A percentile compares a stretch with the other conserved stretches of the same genome.
phyloP scores from a whole-genome alignment of 176 grass and related monocot genomes.

The Aegilops umbellulata region DNA sequence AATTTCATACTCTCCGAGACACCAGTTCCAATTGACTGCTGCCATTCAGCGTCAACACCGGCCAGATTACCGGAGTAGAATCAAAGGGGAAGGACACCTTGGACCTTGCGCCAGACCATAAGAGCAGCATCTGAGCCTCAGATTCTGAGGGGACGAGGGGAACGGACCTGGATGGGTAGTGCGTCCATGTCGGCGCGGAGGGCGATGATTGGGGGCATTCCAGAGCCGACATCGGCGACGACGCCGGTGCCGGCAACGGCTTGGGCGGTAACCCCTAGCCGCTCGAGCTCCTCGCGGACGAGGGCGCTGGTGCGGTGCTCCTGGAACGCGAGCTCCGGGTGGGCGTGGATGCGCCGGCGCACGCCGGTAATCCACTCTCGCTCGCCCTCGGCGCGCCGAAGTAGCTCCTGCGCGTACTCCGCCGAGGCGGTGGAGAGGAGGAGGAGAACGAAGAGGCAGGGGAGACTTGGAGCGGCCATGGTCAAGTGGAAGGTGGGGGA shows the following conservation, averaged over 20 bases:
- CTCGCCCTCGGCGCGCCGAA: conserved; percentile 48
- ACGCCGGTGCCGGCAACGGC: conserved; percentile 66
- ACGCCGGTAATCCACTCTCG: conserved; percentile 67
- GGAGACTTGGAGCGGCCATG: conserved; percentile 17
- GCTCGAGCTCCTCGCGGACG: conserved; percentile 72
- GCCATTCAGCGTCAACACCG: not conserved
- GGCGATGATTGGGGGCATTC: conserved; percentile 60
- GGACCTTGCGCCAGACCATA: not conserved
- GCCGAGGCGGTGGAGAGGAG: not conserved
- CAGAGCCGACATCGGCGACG: conserved; percentile 75
- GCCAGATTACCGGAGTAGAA: not conserved
- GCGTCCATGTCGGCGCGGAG: conserved; percentile 98
- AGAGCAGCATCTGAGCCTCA: not conserved
- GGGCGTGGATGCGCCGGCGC: conserved; percentile 75
- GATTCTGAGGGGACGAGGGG: not conserved
- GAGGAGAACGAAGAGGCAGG: conserved; percentile 26
- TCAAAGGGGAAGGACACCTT: not conserved
- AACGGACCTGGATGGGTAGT: conserved; percentile 66
- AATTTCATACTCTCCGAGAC: not conserved
- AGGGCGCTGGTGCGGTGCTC: conserved; percentile 78
- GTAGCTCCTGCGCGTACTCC: conserved; percentile 56
- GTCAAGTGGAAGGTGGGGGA: not conserved
- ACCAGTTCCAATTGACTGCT: not conserved
- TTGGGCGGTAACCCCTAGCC: conserved; percentile 48
- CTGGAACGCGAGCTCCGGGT: conserved; percentile 83